phyloP scores from a whole-genome alignment of 2,329 filamentous ascomycete genomes.

The Diaporthe sp. region DNA sequence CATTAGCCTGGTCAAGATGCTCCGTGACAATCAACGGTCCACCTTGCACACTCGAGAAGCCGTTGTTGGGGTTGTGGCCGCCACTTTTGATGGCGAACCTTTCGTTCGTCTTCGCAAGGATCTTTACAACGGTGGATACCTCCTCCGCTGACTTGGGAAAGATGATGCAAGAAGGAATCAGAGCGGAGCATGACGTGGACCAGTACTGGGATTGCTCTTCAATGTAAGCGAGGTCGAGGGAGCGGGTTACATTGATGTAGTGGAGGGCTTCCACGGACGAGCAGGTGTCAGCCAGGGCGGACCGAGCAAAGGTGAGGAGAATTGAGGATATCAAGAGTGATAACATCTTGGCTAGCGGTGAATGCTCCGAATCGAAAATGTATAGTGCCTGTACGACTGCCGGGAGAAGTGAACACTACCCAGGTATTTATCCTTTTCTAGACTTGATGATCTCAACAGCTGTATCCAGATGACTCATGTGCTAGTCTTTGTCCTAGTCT shows the following conservation, averaged over 20 bases:
- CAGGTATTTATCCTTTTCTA: not conserved
- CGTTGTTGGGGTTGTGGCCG: conserved; percentile 24
- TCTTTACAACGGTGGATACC: not conserved
- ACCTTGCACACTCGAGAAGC: conserved; percentile 23
- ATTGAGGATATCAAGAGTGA: not conserved
- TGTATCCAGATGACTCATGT: not conserved
- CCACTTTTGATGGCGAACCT: conserved; percentile 16
- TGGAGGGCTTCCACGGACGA: not conserved
- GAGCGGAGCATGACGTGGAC: conserved; percentile 21
- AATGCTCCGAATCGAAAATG: not conserved
- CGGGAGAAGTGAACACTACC: not conserved
- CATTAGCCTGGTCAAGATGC: conserved; percentile 13
- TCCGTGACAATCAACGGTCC: conserved; percentile 23
- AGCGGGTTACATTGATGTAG: not conserved
- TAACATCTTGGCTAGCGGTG: not conserved
- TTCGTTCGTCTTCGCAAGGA: conserved; percentile 7
- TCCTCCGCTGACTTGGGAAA: conserved; percentile 11
- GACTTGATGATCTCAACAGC: not conserved
- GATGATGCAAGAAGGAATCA: conserved; percentile 15
- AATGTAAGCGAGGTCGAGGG: conserved; percentile 4
- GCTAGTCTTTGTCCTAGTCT: not conserved
- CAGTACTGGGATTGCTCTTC: conserved; percentile 21
- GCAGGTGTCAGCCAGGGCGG: not conserved
- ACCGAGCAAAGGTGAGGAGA: not conserved
- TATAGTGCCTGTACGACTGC: not conserved